Conservation (phyloP, 306 rosid genomes). For the Vachellia pachyceras region DNA sequence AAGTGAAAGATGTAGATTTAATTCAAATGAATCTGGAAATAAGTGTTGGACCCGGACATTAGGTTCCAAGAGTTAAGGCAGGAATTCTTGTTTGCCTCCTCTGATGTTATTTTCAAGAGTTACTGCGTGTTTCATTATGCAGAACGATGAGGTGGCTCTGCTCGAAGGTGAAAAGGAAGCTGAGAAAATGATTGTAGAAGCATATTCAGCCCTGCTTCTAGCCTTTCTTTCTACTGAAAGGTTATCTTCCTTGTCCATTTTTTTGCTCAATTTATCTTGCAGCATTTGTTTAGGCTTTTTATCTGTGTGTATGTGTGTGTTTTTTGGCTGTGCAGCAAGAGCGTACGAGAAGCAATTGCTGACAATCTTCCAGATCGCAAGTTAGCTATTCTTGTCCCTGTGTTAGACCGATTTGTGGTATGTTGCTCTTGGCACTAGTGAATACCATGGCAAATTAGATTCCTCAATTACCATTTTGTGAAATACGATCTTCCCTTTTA, state of each 20-base stretch:
- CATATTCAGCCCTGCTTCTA: slow-evolving; percentile 58
- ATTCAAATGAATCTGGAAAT: slow-evolving; percentile 13
- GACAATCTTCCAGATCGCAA: slow-evolving; percentile 62
- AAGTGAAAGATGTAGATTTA: slow-evolving; percentile 3
- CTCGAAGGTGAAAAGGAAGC: slow-evolving; percentile 96
- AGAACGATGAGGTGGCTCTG: slow-evolving; percentile 82
- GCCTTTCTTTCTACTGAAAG: slow-evolving; percentile 66
- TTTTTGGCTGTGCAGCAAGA: slow-evolving; percentile 46
- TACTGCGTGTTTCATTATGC: slow-evolving; percentile 47
- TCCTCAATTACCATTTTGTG: slow-evolving; percentile 9
- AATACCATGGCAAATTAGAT: slow-evolving; percentile 23
- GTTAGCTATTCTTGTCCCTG: slow-evolving; percentile 84
- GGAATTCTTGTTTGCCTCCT: slow-evolving; percentile 13
- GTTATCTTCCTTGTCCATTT: slow-evolving; percentile 30
- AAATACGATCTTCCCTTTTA: neutral
- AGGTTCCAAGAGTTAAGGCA: slow-evolving; percentile 8
- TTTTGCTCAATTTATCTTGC: neutral
- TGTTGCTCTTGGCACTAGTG: slow-evolving; percentile 24
- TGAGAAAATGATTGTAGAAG: slow-evolving; percentile 68
- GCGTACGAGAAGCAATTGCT: slow-evolving; percentile 53
- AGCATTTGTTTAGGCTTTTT: slow-evolving; percentile 19
- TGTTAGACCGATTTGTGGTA: slow-evolving; percentile 98
- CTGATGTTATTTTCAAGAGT: slow-evolving; percentile 27
- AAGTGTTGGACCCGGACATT: slow-evolving; percentile 13
- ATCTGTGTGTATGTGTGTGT: neutral